phyloP scores from a whole-genome alignment of 2,329 filamentous ascomycete genomes.

The Scleromitrula shiraiana region DNA sequence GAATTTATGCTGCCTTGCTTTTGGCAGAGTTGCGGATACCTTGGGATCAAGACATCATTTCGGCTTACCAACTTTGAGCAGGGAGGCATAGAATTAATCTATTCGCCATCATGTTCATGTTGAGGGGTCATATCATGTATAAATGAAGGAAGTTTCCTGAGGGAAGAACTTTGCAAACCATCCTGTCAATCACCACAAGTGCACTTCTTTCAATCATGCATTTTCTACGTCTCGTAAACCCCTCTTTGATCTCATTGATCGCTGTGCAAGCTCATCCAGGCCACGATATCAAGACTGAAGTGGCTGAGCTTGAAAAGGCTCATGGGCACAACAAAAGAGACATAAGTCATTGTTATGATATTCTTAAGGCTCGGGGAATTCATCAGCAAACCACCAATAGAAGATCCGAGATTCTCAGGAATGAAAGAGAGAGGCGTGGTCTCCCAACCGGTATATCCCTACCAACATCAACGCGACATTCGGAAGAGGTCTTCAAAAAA shows the following conservation, averaged over 20 bases:
- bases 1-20: not conserved
- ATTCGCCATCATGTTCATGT: too few relatives aligned
- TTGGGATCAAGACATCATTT: not conserved
- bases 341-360: slow-evolving; percentile 11
- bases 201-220: slow-evolving; percentile 4
- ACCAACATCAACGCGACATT: slow-evolving; percentile 34
- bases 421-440: slow-evolving; percentile 10
- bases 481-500: slow-evolving; percentile 36
- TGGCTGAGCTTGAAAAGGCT: slow-evolving; percentile 1
- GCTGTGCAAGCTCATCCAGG: slow-evolving; percentile 5
- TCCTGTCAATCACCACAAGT: too few relatives aligned
- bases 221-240: slow-evolving; percentile 2
- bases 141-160: not conserved
- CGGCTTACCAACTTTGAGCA: too few relatives aligned
- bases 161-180: too few relatives aligned
- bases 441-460: slow-evolving; percentile 5
- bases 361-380: slow-evolving; percentile 31
- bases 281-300: slow-evolving; percentile 1
- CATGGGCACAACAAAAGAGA: slow-evolving; percentile 4
- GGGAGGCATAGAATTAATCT: too few relatives aligned
- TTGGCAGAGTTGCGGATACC: not conserved
- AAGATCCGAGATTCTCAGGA: slow-evolving; percentile 9
- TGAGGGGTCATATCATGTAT: not conserved
- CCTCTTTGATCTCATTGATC: not conserved
- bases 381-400: slow-evolving; percentile 16